phyloP scores from a whole-genome alignment of 257 asterid genomes.

The Gynochthodes officinalis region DNA sequence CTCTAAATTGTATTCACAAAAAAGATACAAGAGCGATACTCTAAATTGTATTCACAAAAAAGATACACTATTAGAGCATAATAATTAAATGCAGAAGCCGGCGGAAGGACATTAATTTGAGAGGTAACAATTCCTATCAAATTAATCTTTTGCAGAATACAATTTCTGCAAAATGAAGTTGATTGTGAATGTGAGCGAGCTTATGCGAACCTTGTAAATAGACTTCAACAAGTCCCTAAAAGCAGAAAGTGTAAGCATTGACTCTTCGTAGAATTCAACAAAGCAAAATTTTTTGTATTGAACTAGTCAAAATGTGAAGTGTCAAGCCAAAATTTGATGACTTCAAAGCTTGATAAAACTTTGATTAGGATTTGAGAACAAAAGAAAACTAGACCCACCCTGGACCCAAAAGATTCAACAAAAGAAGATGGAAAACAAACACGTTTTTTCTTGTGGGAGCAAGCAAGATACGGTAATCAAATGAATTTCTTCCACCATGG shows the following conservation, averaged over 20 bases:
- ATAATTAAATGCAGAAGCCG: background rate
- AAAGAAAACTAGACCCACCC: background rate
- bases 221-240: background rate
- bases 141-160: background rate
- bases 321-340: background rate
- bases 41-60: too few species aligned
- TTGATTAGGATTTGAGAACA: constrained; percentile 2
- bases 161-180: background rate
- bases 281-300: background rate
- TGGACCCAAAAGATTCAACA: constrained; percentile 10
- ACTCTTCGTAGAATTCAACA: background rate
- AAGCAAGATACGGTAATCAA: background rate
- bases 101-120: background rate
- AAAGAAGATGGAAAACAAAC: background rate
- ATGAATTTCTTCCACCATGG: constrained; percentile 7
- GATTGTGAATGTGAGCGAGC: background rate
- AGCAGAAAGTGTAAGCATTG: background rate
- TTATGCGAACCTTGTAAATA: constrained; percentile 1
- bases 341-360: background rate
- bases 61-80: too few species aligned
- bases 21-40: too few species aligned
- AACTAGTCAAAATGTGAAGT: background rate
- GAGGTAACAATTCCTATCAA: background rate
- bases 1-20: background rate
- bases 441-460: background rate